A percentile compares a stretch with the other conserved stretches of the same genome.
phyloP scores from a whole-genome alignment of 768 basidiomycete genomes.

The Trametes coccinea region DNA sequence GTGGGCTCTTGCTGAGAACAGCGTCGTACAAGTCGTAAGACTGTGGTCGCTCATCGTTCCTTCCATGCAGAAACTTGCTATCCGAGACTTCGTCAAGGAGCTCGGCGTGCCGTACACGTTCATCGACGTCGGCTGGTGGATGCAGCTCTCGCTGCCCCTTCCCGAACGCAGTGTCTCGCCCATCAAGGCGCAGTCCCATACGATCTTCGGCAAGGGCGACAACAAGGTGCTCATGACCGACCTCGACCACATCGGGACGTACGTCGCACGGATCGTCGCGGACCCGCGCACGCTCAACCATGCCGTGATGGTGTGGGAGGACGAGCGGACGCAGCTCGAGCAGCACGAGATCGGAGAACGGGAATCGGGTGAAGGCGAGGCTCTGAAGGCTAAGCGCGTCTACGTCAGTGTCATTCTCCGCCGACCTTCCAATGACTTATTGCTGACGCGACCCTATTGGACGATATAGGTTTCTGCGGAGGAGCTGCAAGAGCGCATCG shows the following conservation, averaged over 20 bases:
- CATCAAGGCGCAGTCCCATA: background rate
- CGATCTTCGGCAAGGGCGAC: conserved; percentile 24
- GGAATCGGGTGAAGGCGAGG: conserved; percentile 27
- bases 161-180: background rate
- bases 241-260: conserved; percentile 29
- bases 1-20: background rate
- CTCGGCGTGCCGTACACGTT: conserved; percentile 32
- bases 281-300: conserved; percentile 36
- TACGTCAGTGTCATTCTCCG: conserved; percentile 2
- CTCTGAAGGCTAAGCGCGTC: conserved; percentile 12
- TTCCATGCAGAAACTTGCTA: conserved; percentile 29
- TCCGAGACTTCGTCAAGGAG: conserved; percentile 29
- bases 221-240: conserved; percentile 27
- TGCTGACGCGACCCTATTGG: no score
- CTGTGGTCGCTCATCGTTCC: no score
- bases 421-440: background rate
- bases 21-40: no score
- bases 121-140: conserved; percentile 38
- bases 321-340: conserved; percentile 30
- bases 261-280: conserved; percentile 34
- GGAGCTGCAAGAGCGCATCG: conserved; percentile 7
- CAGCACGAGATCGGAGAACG: conserved; percentile 25
- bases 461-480: conserved; percentile 7
- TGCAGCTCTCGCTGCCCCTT: conserved; percentile 24
- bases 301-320: conserved; percentile 31